Percentiles rank a stretch among this genome's conserved stretches.
Conservation (phyloP, 2,329 filamentous ascomycete species). For the Graphiopsis chlorocephala region DNA sequence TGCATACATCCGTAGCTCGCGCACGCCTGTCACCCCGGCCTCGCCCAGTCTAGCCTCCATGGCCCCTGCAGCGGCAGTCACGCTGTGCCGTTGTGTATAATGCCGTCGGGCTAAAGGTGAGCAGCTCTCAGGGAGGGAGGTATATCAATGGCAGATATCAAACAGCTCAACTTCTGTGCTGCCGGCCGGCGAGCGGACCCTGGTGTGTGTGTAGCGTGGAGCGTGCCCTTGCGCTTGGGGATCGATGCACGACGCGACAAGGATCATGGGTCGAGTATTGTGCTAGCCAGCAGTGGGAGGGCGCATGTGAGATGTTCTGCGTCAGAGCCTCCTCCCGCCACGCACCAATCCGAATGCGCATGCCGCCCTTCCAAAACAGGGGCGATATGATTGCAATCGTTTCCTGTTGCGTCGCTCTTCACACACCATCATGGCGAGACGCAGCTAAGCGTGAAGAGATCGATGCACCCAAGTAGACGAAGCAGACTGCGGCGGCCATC, state of each 20-base stretch:
- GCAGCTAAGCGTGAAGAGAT: background rate
- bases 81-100: background rate
- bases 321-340: background rate
- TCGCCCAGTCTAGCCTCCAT: background rate
- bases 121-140: background rate
- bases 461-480: background rate
- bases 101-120: background rate
- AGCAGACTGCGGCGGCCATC: background rate
- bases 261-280: slow-evolving; percentile 1
- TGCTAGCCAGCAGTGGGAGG: no score
- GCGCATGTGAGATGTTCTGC: slow-evolving; percentile 8
- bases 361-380: background rate
- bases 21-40: background rate
- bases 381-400: background rate
- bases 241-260: slow-evolving; percentile 7
- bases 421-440: background rate
- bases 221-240: background rate
- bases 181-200: background rate
- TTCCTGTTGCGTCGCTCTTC: background rate
- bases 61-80: slow-evolving; percentile 5
- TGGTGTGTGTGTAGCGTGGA: background rate
- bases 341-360: background rate
- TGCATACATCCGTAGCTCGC: background rate
- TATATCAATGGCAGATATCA: background rate
- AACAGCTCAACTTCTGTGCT: background rate